Evolutionary conservation across 805 yeast species (phyloP).

Genomic region (Maudiozyma barnettii): DNA sequence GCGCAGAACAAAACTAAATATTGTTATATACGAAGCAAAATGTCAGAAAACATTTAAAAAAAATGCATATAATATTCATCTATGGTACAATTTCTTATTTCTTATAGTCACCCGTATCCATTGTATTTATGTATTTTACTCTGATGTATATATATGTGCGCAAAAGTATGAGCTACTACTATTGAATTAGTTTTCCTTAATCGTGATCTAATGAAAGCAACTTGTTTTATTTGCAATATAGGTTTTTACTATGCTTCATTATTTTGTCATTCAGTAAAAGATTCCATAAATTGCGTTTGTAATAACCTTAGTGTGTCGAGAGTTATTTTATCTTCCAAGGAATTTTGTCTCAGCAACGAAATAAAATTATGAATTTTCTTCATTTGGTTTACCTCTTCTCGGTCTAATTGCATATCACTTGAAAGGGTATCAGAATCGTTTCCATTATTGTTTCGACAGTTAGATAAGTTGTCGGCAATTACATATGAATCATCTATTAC

Average conservation of each 20-base stretch:
- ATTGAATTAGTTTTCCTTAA: too few species aligned
- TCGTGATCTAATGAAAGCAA: too few species aligned
- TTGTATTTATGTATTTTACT: too few species aligned
- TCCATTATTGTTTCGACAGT: not conserved
- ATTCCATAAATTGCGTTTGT: not conserved
- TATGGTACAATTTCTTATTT: not conserved
- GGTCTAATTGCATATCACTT: not conserved
- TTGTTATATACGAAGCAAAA: not conserved
- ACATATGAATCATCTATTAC: slow-evolving; percentile 24
- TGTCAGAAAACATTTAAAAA: not conserved
- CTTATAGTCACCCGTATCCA: too few species aligned
- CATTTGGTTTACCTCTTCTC: slow-evolving; percentile 8
- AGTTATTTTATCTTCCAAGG: not conserved
- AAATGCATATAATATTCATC: not conserved
- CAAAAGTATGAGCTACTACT: too few species aligned
- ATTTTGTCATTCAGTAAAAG: not conserved
- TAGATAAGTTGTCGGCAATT: slow-evolving; percentile 8
- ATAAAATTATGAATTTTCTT: slow-evolving; percentile 24
- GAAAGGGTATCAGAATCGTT: not conserved
- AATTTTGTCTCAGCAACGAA: slow-evolving; percentile 11
- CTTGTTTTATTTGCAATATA: not conserved
- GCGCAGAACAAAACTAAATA: slow-evolving; percentile 16
- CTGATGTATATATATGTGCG: too few species aligned
- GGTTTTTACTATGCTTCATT: not conserved
- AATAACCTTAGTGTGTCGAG: slow-evolving; percentile 12